These are phyloP conservation scores for Cronartium quercuum DNA, from an alignment of 1,284 basidiomycete genomes.

Conservation along the genomic window DNA sequence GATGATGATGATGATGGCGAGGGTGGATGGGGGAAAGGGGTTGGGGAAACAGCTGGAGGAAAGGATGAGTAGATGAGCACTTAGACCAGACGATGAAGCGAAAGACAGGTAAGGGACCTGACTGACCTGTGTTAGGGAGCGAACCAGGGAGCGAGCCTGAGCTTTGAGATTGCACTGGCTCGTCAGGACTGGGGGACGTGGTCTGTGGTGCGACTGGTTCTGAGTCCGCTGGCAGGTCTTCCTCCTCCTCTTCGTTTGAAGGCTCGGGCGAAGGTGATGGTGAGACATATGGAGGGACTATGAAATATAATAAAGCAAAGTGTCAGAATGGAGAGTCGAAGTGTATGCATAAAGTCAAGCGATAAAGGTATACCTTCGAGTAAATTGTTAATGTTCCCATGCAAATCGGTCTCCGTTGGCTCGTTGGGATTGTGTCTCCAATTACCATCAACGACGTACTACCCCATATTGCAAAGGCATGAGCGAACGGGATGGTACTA, in stretches of 20 bases:
- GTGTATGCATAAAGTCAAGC: neutral
- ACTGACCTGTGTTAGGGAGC: neutral
- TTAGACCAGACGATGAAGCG: neutral
- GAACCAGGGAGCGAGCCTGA: too few species aligned
- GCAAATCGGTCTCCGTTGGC: slow-evolving; percentile 42
- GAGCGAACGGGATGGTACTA: too few species aligned
- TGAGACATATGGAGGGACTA: neutral
- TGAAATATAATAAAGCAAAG: neutral
- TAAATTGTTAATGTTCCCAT: slow-evolving; percentile 45
- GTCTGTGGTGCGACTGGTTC: neutral
- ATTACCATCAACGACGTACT: slow-evolving; percentile 45
- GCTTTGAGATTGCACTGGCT: neutral
- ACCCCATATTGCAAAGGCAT: neutral
- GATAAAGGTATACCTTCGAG: slow-evolving; percentile 40
- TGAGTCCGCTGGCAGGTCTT: neutral
- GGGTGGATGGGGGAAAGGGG: neutral
- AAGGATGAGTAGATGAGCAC: neutral
- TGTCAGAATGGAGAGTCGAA: neutral
- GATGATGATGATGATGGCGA: slow-evolving; percentile 8
- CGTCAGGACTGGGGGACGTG: neutral
- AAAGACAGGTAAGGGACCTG: neutral
- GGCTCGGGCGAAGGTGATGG: neutral
- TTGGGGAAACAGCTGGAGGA: neutral
- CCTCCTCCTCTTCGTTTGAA: neutral
- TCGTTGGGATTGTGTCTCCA: slow-evolving; percentile 43